Conservation (phyloP, 1,284 basidiomycete species). For the Malassezia psittaci region DNA sequence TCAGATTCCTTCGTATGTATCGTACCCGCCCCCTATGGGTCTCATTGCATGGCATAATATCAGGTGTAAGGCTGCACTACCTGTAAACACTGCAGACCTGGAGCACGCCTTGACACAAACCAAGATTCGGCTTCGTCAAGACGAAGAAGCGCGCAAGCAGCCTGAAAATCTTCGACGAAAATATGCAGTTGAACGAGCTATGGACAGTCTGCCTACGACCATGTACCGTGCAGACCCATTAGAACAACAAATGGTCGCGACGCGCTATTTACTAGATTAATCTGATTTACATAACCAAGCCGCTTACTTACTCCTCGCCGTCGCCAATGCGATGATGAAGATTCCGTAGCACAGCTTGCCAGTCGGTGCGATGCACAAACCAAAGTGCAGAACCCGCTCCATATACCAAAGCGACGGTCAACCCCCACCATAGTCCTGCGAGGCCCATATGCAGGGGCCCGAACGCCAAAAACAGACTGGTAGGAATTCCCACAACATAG, state of each 20-base stretch:
- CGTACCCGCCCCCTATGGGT: constrained; percentile 14
- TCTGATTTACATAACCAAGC: background rate
- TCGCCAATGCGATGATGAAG: constrained; percentile 10
- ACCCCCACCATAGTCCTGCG: constrained; percentile 51
- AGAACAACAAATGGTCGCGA: constrained; percentile 1
- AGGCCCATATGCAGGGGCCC: constrained; percentile 42
- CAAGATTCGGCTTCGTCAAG: constrained; percentile 7
- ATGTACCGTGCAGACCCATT: constrained; percentile 1
- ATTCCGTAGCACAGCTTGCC: constrained; percentile 7
- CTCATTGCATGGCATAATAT: background rate
- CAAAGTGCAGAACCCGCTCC: constrained; percentile 28
- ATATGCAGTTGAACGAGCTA: background rate
- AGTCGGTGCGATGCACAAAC: constrained; percentile 12
- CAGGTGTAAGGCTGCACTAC: background rate
- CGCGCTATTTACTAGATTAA: constrained; percentile 7
- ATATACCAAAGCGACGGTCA: constrained; percentile 50
- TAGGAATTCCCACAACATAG: constrained; percentile 51
- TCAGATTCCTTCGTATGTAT: constrained; percentile 6
- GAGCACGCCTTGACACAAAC: constrained; percentile 6
- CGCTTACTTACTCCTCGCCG: background rate
- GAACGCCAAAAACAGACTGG: constrained; percentile 51
- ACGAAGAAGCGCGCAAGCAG: background rate
- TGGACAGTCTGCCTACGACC: constrained; percentile 4
- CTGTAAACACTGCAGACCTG: background rate
- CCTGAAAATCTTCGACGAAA: background rate